Percentiles rank a stretch among this genome's conserved stretches.
Evolutionary conservation across 2,329 filamentous ascomycete species (phyloP).

Genomic region (Claviceps fusiformis): DNA sequence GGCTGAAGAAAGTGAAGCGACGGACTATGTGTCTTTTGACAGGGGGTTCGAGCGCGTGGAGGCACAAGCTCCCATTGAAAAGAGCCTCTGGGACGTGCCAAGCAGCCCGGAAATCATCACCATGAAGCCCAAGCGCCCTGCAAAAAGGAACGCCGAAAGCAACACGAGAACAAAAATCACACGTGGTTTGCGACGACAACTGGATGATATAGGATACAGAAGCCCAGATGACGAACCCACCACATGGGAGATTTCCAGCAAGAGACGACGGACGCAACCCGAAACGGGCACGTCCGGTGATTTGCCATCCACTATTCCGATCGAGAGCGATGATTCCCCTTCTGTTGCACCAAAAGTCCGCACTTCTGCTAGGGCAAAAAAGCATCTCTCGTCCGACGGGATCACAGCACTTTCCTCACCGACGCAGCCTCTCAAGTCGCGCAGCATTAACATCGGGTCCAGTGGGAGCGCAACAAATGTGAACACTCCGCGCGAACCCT

Average conservation of each 20-base stretch:
- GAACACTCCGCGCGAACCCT: constrained; percentile 17
- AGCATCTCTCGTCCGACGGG: constrained; percentile 19
- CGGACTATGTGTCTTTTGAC: constrained; percentile 4
- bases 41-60: constrained; percentile 4
- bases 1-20: neutral
- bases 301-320: constrained; percentile 8
- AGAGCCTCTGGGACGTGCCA: constrained; percentile 31
- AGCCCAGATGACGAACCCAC: constrained; percentile 6
- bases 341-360: constrained; percentile 21
- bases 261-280: neutral
- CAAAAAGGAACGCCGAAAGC: neutral
- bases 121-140: neutral
- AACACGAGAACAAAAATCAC: constrained; percentile 8
- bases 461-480: constrained; percentile 22
- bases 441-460: constrained; percentile 10
- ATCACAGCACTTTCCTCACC: constrained; percentile 9
- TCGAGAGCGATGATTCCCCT: constrained; percentile 16
- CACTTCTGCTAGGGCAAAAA: constrained; percentile 22
- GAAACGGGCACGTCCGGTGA: constrained; percentile 4
- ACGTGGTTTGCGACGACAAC: constrained; percentile 6
- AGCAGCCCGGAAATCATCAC: constrained; percentile 22
- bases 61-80: constrained; percentile 3
- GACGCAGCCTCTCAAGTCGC: neutral
- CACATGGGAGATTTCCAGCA: neutral
- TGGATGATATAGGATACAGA: constrained; percentile 10